phyloP scores from a whole-genome alignment of 2,329 filamentous ascomycete genomes.

The Thermomyces lanuginosus region DNA sequence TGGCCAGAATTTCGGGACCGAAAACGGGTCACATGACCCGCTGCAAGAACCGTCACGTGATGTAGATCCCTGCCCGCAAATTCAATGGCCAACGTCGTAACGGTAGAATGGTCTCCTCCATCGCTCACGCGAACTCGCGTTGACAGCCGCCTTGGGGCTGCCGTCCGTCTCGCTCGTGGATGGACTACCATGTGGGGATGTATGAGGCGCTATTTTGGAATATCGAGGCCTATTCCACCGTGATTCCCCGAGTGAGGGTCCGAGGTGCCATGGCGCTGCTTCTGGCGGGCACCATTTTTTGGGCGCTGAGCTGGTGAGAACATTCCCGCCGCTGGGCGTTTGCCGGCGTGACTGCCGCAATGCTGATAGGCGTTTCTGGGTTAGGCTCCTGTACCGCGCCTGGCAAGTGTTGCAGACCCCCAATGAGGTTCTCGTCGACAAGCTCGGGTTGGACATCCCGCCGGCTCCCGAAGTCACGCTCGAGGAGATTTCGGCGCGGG shows the following conservation, averaged over 20 bases:
- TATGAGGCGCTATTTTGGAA: conserved; percentile 31
- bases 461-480: conserved; percentile 78
- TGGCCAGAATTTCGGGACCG: no score
- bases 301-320: conserved; percentile 34
- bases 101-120: background rate
- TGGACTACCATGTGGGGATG: conserved; percentile 25
- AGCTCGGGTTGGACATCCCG: conserved; percentile 87
- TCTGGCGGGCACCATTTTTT: conserved; percentile 31
- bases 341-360: no score
- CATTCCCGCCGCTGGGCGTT: no score
- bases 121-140: conserved; percentile 3
- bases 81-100: no score
- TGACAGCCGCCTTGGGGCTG: conserved; percentile 2
- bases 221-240: conserved; percentile 30
- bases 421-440: conserved; percentile 74
- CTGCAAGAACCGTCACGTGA: no score
- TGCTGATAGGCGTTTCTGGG: no score
- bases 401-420: conserved; percentile 82
- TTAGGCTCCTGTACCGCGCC: conserved; percentile 74
- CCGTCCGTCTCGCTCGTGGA: conserved; percentile 4
- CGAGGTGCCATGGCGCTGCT: conserved; percentile 35
- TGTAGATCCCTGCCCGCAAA: no score
- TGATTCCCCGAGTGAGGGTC: conserved; percentile 31
- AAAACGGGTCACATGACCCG: no score
- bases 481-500: conserved; percentile 72